Evolutionary conservation across 495 filamentous ascomycete genomes (phyloP).

Genomic region (Tuber borchii): DNA sequence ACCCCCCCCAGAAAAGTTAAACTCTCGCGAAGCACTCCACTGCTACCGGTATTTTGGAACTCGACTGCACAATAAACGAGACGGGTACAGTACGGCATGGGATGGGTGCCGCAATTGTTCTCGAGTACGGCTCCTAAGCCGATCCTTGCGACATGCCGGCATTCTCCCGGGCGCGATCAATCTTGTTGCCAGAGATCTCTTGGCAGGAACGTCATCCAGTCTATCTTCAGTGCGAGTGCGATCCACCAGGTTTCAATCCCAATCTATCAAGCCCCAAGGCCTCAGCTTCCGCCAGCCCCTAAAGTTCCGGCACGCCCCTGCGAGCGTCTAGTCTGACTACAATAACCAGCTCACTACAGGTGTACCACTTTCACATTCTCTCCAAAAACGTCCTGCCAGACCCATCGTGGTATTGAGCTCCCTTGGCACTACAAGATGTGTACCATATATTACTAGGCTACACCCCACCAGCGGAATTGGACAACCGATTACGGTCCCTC

Average conservation of each 20-base stretch:
- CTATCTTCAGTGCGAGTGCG: background rate
- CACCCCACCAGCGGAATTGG: slow-evolving; percentile 57
- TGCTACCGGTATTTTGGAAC: background rate
- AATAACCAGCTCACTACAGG: slow-evolving; percentile 66
- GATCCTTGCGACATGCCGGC: background rate
- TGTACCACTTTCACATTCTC: slow-evolving; percentile 58
- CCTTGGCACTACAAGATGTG: slow-evolving; percentile 62
- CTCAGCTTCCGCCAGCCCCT: background rate
- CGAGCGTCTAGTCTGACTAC: slow-evolving; percentile 45
- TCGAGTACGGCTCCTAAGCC: background rate
- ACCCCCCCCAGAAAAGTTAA: background rate
- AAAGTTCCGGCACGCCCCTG: slow-evolving; percentile 21
- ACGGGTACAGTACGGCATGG: background rate
- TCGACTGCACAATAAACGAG: background rate
- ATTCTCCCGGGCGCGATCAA: background rate
- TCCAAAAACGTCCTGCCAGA: slow-evolving; percentile 57
- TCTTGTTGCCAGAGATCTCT: background rate
- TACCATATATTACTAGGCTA: slow-evolving; percentile 64
- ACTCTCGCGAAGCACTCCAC: background rate
- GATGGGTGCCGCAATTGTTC: background rate
- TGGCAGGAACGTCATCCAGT: background rate
- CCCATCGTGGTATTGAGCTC: slow-evolving; percentile 59
- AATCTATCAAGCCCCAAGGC: background rate
- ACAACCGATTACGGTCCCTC: slow-evolving; percentile 50
- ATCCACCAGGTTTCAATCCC: background rate